Conservation (phyloP, 75 land plant species). For the Cunninghamia lanceolata region DNA sequence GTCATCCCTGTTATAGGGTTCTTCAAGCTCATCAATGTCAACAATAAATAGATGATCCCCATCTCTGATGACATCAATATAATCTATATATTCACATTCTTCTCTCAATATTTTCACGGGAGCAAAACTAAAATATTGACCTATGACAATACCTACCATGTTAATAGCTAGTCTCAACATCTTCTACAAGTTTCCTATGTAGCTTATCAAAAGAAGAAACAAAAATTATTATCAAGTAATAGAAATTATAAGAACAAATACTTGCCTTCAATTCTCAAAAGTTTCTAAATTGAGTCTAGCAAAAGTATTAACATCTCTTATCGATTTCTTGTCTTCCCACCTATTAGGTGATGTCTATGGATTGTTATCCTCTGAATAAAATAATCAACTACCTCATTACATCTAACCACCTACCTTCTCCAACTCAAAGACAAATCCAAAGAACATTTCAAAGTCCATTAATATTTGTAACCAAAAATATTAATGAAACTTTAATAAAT, state of each 20-base stretch:
- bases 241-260: background rate
- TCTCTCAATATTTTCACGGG: conserved; percentile 42
- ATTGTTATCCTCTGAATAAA: conserved; percentile 32
- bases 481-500: too few relatives aligned
- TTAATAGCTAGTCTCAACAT: background rate
- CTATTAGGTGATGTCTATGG: conserved; percentile 16
- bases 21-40: conserved; percentile 12
- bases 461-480: too few relatives aligned
- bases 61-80: conserved; percentile 57
- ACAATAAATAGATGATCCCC: conserved; percentile 62
- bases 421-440: too few relatives aligned
- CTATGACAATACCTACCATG: conserved; percentile 12
- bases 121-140: conserved; percentile 35
- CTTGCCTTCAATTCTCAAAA: conserved; percentile 41
- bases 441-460: too few relatives aligned
- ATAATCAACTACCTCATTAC: too few relatives aligned
- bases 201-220: background rate
- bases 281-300: conserved; percentile 42
- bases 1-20: background rate
- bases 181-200: background rate
- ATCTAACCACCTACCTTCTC: too few relatives aligned
- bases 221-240: too few relatives aligned
- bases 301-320: conserved; percentile 41
- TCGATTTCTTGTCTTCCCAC: conserved; percentile 6
- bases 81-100: conserved; percentile 66